Evolutionary conservation across 2,329 filamentous ascomycete species (phyloP).

Genomic region (Ilyonectria destructans): DNA sequence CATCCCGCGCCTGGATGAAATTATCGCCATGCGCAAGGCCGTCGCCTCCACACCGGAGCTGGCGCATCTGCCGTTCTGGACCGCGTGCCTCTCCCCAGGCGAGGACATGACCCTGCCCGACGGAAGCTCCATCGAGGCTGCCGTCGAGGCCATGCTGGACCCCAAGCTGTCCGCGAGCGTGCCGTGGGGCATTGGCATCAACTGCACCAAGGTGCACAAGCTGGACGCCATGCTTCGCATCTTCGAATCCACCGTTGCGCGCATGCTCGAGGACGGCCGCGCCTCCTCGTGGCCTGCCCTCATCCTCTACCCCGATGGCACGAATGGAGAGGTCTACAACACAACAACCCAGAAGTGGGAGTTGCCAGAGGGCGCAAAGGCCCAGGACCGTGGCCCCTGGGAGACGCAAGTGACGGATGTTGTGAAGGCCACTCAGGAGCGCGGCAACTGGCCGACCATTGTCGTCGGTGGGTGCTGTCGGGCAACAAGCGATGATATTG

Average conservation of each 20-base stretch:
- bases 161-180: slow-evolving; percentile 40
- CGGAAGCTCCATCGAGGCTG: slow-evolving; percentile 60
- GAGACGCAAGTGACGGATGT: slow-evolving; percentile 61
- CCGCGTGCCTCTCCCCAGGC: slow-evolving; percentile 75
- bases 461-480: slow-evolving; percentile 71
- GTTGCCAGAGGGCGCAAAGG: slow-evolving; percentile 50
- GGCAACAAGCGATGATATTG: slow-evolving; percentile 57
- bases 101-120: slow-evolving; percentile 71
- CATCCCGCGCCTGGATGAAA: slow-evolving; percentile 74
- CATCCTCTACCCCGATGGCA: slow-evolving; percentile 79
- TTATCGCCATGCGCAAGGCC: slow-evolving; percentile 69
- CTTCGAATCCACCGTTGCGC: slow-evolving; percentile 66
- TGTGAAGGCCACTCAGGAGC: slow-evolving; percentile 55
- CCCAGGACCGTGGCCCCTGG: slow-evolving; percentile 57
- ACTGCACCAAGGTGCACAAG: slow-evolving; percentile 79
- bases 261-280: slow-evolving; percentile 55
- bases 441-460: slow-evolving; percentile 62
- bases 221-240: slow-evolving; percentile 69
- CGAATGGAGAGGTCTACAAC: slow-evolving; percentile 78
- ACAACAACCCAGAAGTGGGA: slow-evolving; percentile 75
- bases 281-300: slow-evolving; percentile 65
- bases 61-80: slow-evolving; percentile 68
- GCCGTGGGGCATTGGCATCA: slow-evolving; percentile 78
- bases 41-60: slow-evolving; percentile 50
- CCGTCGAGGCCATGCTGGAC: slow-evolving; percentile 58